phyloP scores from a whole-genome alignment of 129 eudicot species.

The Artemisia argyi region DNA sequence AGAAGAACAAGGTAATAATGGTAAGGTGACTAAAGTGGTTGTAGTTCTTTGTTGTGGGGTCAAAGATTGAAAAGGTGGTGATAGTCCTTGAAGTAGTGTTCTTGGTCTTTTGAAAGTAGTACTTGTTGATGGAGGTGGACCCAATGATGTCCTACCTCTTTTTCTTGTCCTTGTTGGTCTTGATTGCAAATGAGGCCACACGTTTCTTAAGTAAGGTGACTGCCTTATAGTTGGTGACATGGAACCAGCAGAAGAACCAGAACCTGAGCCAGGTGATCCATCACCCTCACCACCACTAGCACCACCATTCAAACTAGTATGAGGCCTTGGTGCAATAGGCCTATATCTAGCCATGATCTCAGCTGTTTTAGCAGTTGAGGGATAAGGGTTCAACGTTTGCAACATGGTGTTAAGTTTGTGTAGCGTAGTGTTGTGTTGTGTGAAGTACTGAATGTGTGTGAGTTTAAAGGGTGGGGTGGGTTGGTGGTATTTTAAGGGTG shows the following conservation, averaged over 20 bases:
- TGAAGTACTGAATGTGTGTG: neutral
- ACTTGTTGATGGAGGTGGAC: constrained; percentile 34
- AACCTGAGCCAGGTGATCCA: constrained; percentile 1
- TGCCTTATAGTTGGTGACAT: constrained; percentile 51
- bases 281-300: neutral
- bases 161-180: constrained; percentile 79
- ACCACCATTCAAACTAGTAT: constrained; percentile 1
- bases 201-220: constrained; percentile 58
- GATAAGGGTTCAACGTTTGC: constrained; percentile 52
- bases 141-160: constrained; percentile 58
- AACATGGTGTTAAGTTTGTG: constrained; percentile 40
- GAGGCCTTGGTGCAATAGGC: constrained; percentile 86
- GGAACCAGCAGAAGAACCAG: constrained; percentile 4
- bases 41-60: constrained; percentile 23
- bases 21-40: constrained; percentile 46
- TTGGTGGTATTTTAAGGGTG: constrained; percentile 31
- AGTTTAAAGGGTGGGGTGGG: constrained; percentile 2
- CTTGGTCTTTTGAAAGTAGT: constrained; percentile 44
- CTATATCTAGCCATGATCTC: constrained; percentile 79
- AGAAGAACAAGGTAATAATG: constrained; percentile 40
- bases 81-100: constrained; percentile 43
- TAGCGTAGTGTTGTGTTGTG: neutral
- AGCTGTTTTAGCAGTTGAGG: constrained; percentile 65
- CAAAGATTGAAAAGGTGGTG: constrained; percentile 30
- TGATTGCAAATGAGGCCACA: constrained; percentile 78